Evolutionary conservation across 2,329 filamentous ascomycete species (phyloP).

Genomic region (Neonectria ditissima): DNA sequence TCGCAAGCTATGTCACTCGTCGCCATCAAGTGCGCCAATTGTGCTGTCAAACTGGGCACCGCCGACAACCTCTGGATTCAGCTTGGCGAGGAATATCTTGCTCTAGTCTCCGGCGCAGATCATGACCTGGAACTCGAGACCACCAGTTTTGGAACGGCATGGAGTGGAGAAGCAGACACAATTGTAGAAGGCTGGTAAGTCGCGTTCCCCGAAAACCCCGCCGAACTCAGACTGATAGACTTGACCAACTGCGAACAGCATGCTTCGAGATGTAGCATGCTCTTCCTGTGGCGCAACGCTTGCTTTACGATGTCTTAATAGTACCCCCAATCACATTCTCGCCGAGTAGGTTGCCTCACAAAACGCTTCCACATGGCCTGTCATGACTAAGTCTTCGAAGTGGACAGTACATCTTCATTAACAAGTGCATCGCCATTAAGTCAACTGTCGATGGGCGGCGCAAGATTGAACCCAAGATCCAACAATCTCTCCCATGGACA

Average conservation of each 20-base stretch:
- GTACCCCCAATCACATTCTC: slow-evolving; percentile 53
- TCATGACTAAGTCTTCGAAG: slow-evolving; percentile 41
- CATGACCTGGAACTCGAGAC: slow-evolving; percentile 35
- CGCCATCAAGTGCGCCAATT: slow-evolving; percentile 51
- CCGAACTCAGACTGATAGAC: neutral
- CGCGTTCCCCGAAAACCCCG: neutral
- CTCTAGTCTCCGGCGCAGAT: slow-evolving; percentile 47
- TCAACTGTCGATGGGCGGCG: slow-evolving; percentile 34
- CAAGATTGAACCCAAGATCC: slow-evolving; percentile 48
- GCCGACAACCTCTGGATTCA: slow-evolving; percentile 55
- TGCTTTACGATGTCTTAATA: slow-evolving; percentile 51
- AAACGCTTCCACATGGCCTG: neutral
- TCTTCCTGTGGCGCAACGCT: slow-evolving; percentile 46
- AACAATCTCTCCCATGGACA: slow-evolving; percentile 49
- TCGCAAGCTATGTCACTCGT: slow-evolving; percentile 50
- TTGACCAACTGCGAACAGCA: slow-evolving; percentile 37
- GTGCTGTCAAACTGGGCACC: slow-evolving; percentile 45
- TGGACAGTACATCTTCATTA: slow-evolving; percentile 52
- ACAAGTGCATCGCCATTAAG: slow-evolving; percentile 45
- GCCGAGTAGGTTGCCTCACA: slow-evolving; percentile 47
- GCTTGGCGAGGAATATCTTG: slow-evolving; percentile 55
- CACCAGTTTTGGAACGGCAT: slow-evolving; percentile 39
- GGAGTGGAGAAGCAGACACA: slow-evolving; percentile 50
- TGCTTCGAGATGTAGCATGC: slow-evolving; percentile 53
- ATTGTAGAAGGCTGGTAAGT: slow-evolving; percentile 53